These are phyloP conservation scores for Dothiorella sarmentorum DNA, from an alignment of 2,329 filamentous ascomycete genomes.

Conservation along the genomic window DNA sequence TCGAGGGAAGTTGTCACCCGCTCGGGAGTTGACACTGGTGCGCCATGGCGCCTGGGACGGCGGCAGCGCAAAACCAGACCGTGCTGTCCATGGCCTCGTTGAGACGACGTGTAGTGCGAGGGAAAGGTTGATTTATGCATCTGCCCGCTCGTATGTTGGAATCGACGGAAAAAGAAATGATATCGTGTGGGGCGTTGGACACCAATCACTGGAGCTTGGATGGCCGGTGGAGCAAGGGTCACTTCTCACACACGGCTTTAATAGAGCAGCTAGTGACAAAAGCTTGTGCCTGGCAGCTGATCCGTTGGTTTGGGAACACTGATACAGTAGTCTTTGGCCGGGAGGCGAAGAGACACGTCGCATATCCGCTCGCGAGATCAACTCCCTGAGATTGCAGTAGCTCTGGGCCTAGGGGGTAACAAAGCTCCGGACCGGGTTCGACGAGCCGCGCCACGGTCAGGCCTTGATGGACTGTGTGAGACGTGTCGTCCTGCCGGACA, in stretches of 20 bases:
- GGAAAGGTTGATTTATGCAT: neutral
- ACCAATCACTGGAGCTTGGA: neutral
- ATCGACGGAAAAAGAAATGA: neutral
- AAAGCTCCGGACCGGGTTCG: neutral
- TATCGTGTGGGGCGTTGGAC: neutral
- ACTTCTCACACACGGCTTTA: neutral
- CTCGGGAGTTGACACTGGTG: no score
- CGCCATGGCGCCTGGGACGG: neutral
- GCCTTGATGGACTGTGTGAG: neutral
- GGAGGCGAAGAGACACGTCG: neutral
- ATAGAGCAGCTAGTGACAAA: neutral
- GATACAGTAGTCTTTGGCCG: neutral
- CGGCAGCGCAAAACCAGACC: neutral
- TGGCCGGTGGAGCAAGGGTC: neutral
- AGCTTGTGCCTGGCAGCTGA: neutral
- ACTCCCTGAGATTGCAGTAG: neutral
- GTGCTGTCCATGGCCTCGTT: neutral
- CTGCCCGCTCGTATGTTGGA: neutral
- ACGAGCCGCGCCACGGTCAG: no score
- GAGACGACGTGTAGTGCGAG: neutral
- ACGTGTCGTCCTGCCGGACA: neutral
- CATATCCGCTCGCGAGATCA: neutral
- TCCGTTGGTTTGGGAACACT: neutral
- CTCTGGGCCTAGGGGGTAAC: neutral
- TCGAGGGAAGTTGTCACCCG: no score